Conservation (phyloP, 2,329 filamentous ascomycete species). For the Xylaria sp. region DNA sequence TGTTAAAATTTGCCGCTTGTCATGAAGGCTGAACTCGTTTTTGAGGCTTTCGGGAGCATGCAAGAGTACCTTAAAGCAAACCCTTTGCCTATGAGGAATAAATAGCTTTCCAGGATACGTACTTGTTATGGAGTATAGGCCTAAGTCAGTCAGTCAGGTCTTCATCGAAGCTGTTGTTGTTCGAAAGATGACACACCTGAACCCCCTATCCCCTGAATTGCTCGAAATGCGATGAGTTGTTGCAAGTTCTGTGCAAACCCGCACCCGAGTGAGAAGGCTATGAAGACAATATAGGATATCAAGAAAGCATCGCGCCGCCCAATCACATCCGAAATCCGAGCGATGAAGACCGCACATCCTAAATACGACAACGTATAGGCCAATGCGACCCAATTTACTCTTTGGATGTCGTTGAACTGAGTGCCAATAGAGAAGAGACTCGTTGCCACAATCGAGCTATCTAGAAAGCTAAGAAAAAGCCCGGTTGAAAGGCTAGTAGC, state of each 20-base stretch:
- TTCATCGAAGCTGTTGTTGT: not conserved
- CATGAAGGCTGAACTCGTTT: not conserved
- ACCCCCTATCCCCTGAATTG: slow-evolving; percentile 63
- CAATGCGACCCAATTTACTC: slow-evolving; percentile 65
- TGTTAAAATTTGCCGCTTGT: slow-evolving; percentile 9
- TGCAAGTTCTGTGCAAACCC: slow-evolving; percentile 57
- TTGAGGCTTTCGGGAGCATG: not conserved
- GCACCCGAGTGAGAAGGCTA: slow-evolving; percentile 66
- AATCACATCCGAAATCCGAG: slow-evolving; percentile 64
- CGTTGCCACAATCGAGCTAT: slow-evolving; percentile 69
- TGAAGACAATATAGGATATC: slow-evolving; percentile 62
- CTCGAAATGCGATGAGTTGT: slow-evolving; percentile 61
- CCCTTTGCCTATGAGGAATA: not conserved
- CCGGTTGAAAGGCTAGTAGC: slow-evolving; percentile 58
- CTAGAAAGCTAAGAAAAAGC: slow-evolving; percentile 67
- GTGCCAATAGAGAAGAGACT: slow-evolving; percentile 64
- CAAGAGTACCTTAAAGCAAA: not conserved
- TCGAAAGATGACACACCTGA: slow-evolving; percentile 53
- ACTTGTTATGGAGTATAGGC: slow-evolving; percentile 64
- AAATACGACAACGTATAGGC: slow-evolving; percentile 67
- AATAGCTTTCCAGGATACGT: slow-evolving; percentile 11
- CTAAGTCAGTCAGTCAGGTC: slow-evolving; percentile 43
- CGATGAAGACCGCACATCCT: slow-evolving; percentile 65
- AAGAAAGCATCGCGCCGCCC: slow-evolving; percentile 64
- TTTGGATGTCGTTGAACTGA: slow-evolving; percentile 59